Percentiles rank a stretch among this genome's conserved stretches.
Evolutionary conservation across 2,329 filamentous ascomycete genomes (phyloP).

Genomic region (Verticillium klebahnii): DNA sequence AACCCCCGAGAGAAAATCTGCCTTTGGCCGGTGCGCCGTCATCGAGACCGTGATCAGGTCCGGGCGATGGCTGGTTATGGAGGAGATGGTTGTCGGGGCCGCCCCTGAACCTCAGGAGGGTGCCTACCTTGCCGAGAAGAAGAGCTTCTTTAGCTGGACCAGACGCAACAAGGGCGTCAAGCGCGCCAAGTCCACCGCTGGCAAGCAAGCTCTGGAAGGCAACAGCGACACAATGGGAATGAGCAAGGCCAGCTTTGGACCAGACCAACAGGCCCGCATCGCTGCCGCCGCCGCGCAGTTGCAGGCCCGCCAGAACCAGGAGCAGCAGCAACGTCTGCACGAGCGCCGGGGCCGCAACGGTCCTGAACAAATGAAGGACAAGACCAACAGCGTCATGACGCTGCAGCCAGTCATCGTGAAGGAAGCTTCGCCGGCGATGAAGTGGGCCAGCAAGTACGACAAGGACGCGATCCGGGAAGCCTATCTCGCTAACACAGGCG

Average conservation of each 20-base stretch:
- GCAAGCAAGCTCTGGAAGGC: conserved; percentile 53
- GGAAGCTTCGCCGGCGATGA: conserved; percentile 89
- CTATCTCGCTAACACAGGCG: conserved; percentile 72
- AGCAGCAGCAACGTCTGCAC: conserved; percentile 34
- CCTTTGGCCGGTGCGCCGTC: conserved; percentile 89
- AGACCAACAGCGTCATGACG: conserved; percentile 87
- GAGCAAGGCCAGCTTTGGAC: conserved; percentile 81
- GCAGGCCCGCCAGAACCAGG: conserved; percentile 64
- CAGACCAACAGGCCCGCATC: conserved; percentile 89
- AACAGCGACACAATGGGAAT: conserved; percentile 32
- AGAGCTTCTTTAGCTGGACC: conserved; percentile 86
- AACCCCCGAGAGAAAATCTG: conserved; percentile 76
- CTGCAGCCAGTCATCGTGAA: conserved; percentile 78
- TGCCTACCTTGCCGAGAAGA: conserved; percentile 93
- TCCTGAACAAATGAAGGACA: conserved; percentile 54
- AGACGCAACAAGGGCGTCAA: conserved; percentile 58
- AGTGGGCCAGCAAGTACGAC: conserved; percentile 95
- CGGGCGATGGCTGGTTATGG: conserved; percentile 88
- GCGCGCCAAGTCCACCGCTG: conserved; percentile 63
- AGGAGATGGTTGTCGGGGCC: conserved; percentile 93
- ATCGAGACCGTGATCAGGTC: conserved; percentile 80
- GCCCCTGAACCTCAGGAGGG: conserved; percentile 78
- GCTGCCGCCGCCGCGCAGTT: conserved; percentile 85
- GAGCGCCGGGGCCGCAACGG: conserved; percentile 51
- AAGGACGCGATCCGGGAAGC: conserved; percentile 79